Percentiles rank a stretch among this genome's conserved stretches.
These are phyloP conservation scores for Boletus tomentosulus DNA, from an alignment of 768 basidiomycete genomes.

Conservation along the genomic window DNA sequence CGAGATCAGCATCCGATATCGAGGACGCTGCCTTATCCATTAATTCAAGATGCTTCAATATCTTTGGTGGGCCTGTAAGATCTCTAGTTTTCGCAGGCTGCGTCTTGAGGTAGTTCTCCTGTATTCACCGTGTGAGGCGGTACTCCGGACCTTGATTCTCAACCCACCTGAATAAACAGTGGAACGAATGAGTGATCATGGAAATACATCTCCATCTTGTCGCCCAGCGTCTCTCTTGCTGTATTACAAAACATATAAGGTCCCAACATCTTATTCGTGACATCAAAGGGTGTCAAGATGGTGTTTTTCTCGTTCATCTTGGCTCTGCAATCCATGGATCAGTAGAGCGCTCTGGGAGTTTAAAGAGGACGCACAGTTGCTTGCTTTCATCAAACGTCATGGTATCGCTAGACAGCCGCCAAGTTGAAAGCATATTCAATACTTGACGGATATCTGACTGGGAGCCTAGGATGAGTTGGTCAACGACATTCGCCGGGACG, in stretches of 20 bases:
- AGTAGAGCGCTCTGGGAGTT: not conserved
- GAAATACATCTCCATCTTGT: conserved; percentile 96
- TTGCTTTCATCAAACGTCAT: conserved; percentile 95
- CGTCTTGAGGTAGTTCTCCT: conserved; percentile 93
- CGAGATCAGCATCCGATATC: conserved; percentile 91
- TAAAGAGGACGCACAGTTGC: conserved; percentile 56
- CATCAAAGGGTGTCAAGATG: conserved; percentile 87
- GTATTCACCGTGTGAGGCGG: conserved; percentile 24
- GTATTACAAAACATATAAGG: conserved; percentile 88
- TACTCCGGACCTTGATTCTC: not conserved
- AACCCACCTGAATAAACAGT: conserved; percentile 82
- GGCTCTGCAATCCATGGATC: conserved; percentile 43
- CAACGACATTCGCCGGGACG: conserved; percentile 85
- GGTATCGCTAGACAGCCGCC: conserved; percentile 75
- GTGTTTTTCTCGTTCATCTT: conserved; percentile 91
- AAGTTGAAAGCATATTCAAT: conserved; percentile 96
- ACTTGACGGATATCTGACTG: conserved; percentile 98
- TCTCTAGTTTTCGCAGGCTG: conserved; percentile 60
- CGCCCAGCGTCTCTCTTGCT: conserved; percentile 72
- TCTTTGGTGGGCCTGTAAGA: conserved; percentile 57
- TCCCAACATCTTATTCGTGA: conserved; percentile 84
- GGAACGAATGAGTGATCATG: conserved; percentile 94
- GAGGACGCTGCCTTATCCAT: conserved; percentile 88
- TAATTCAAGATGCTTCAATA: conserved; percentile 69
- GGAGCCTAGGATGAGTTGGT: conserved; percentile 83